Evolutionary conservation across 2,329 filamentous ascomycete species (phyloP).

Genomic region (Penicillium sp.): DNA sequence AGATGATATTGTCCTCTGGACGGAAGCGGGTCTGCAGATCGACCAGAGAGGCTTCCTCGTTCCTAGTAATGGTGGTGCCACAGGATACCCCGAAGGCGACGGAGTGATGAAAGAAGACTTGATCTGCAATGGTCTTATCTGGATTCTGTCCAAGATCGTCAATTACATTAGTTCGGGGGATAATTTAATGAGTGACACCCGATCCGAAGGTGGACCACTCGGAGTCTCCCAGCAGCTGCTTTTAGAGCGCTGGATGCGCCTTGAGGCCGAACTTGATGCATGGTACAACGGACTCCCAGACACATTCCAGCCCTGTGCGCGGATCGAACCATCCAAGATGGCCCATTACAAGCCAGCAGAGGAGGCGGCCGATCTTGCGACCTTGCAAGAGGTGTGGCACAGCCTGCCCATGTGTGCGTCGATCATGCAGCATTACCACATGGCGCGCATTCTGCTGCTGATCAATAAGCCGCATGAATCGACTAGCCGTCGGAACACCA

Average conservation of each 20-base stretch:
- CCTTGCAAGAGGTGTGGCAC: conserved; percentile 65
- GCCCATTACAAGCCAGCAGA: conserved; percentile 28
- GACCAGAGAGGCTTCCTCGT: conserved; percentile 57
- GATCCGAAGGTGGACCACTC: conserved; percentile 32
- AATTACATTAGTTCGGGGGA: conserved; percentile 67
- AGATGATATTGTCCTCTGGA: conserved; percentile 66
- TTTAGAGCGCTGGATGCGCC: conserved; percentile 54
- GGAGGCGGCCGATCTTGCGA: conserved; percentile 39
- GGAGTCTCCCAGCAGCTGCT: conserved; percentile 46
- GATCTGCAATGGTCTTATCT: conserved; percentile 67
- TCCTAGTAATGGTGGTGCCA: conserved; percentile 43
- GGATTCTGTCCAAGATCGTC: conserved; percentile 68
- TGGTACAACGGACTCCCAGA: conserved; percentile 65
- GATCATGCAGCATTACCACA: conserved; percentile 57
- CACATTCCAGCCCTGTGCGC: conserved; percentile 62
- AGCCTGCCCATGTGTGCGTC: conserved; percentile 68
- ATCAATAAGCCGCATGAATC: conserved; percentile 49
- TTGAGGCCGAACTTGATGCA: conserved; percentile 61
- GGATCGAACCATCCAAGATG: conserved; percentile 45
- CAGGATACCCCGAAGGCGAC: conserved; percentile 40
- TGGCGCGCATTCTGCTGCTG: conserved; percentile 47
- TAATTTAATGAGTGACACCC: conserved; percentile 41
- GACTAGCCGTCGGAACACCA: conserved; percentile 55
- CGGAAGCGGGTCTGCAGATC: conserved; percentile 64
- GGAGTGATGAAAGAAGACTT: conserved; percentile 64